Conservation (phyloP, 371 early-diverging fungal genomes). For the Mucor circinelloides region DNA sequence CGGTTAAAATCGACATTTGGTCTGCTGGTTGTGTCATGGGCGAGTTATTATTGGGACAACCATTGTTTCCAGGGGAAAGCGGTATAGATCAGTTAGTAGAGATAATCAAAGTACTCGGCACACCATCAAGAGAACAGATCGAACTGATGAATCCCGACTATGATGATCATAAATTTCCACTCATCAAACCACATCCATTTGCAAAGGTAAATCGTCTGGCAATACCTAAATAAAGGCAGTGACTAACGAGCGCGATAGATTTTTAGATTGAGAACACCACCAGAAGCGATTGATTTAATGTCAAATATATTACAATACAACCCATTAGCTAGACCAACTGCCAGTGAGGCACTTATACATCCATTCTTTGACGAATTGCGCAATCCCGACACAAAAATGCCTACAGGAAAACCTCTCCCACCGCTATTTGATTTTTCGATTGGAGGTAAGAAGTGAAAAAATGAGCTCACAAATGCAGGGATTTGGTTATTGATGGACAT, state of each 20-base stretch:
- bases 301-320: constrained; percentile 93
- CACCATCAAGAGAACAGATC: constrained; percentile 93
- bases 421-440: constrained; percentile 90
- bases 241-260: constrained; percentile 5
- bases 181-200: constrained; percentile 89
- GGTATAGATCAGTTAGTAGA: constrained; percentile 98
- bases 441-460: constrained; percentile 57
- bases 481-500: background rate
- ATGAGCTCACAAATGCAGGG: no score
- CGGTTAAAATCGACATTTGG: constrained; percentile 93
- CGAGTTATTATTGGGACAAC: constrained; percentile 91
- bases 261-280: constrained; percentile 52
- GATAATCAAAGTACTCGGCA: constrained; percentile 98
- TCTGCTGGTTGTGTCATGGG: constrained; percentile 97
- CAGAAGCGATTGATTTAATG: constrained; percentile 90
- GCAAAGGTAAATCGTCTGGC: constrained; percentile 50
- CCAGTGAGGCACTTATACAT: constrained; percentile 94
- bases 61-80: constrained; percentile 96
- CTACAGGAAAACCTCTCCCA: constrained; percentile 84
- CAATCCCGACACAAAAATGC: constrained; percentile 80
- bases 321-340: constrained; percentile 87
- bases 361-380: constrained; percentile 97
- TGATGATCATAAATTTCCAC: constrained; percentile 94
- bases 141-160: constrained; percentile 92
- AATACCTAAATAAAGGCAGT: background rate